phyloP scores from a whole-genome alignment of 495 filamentous ascomycete genomes.

The Rostrohypoxylon terebratum region DNA sequence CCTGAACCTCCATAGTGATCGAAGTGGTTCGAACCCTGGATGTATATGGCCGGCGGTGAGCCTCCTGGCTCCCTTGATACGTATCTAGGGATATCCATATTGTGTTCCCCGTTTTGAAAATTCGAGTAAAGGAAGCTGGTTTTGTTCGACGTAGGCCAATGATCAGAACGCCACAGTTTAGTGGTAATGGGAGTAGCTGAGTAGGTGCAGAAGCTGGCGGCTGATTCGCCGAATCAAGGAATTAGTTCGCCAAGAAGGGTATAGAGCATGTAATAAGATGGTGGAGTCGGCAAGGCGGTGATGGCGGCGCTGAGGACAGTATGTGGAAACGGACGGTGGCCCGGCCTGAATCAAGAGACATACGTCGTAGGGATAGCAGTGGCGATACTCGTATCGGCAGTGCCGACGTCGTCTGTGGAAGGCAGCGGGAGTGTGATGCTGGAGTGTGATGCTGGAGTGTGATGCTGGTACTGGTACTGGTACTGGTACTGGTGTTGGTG shows the following conservation, averaged over 20 bases:
- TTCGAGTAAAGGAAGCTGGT: conserved; percentile 38
- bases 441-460: too few relatives aligned
- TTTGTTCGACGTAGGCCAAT: conserved; percentile 47
- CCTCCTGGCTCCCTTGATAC: conserved; percentile 48
- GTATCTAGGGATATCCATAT: conserved; percentile 69
- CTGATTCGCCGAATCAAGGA: conserved; percentile 20
- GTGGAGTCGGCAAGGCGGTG: conserved; percentile 39
- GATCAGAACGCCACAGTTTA: conserved; percentile 36
- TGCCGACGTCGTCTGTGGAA: conserved; percentile 40
- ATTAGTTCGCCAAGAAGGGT: conserved; percentile 30
- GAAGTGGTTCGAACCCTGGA: conserved; percentile 64
- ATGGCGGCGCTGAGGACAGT: conserved; percentile 31
- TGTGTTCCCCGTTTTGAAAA: conserved; percentile 37
- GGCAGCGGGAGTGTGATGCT: conserved; percentile 16
- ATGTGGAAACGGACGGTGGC: conserved; percentile 22
- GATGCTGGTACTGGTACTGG: conserved; percentile 1
- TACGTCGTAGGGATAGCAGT: conserved; percentile 37
- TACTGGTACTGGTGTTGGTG: not conserved
- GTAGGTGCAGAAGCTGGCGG: conserved; percentile 11
- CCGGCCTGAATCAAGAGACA: conserved; percentile 22
- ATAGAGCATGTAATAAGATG: conserved; percentile 33
- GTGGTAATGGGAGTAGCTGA: conserved; percentile 38
- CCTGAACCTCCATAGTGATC: conserved; percentile 63
- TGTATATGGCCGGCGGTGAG: conserved; percentile 64
- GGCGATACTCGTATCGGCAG: conserved; percentile 40